phyloP scores from a whole-genome alignment of 2,329 filamentous ascomycete genomes.

The Aplosporella prunicola region DNA sequence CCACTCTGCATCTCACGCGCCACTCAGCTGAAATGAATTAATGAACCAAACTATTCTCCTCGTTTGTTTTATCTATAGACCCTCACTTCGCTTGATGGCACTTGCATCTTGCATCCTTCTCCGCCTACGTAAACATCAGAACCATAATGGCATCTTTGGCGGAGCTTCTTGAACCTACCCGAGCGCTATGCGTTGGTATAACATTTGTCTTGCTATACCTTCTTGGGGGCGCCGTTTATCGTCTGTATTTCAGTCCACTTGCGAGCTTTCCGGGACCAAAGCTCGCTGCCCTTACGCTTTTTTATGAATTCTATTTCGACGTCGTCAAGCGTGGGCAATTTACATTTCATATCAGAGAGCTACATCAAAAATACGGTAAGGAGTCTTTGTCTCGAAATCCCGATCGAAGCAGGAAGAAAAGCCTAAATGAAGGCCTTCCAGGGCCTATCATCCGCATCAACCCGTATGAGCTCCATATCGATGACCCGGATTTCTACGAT shows the following conservation, averaged over 20 bases:
- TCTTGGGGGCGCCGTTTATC: slow-evolving; percentile 13
- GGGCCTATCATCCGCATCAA: slow-evolving; percentile 26
- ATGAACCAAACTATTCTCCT: no score
- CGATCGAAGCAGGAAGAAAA: neutral
- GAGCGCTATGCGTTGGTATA: neutral
- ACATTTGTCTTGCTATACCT: neutral
- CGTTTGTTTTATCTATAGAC: no score
- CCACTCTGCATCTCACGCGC: no score
- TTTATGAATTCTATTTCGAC: slow-evolving; percentile 21
- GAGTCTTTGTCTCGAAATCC: slow-evolving; percentile 1
- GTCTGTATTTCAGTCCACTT: slow-evolving; percentile 16
- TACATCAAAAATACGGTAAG: slow-evolving; percentile 18
- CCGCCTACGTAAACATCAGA: no score
- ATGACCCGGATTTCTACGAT: slow-evolving; percentile 19
- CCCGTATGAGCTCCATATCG: slow-evolving; percentile 22
- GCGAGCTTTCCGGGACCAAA: slow-evolving; percentile 17
- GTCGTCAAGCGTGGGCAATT: slow-evolving; percentile 15
- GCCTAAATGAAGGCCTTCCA: neutral
- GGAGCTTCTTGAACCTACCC: no score
- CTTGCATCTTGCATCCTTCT: no score
- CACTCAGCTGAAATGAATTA: no score
- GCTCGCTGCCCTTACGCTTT: slow-evolving; percentile 19
- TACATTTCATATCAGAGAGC: slow-evolving; percentile 15
- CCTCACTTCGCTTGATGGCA: no score
- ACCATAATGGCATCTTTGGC: no score